Conservation (phyloP, 2,329 filamentous ascomycete genomes). For the Elsinoe batatas region DNA sequence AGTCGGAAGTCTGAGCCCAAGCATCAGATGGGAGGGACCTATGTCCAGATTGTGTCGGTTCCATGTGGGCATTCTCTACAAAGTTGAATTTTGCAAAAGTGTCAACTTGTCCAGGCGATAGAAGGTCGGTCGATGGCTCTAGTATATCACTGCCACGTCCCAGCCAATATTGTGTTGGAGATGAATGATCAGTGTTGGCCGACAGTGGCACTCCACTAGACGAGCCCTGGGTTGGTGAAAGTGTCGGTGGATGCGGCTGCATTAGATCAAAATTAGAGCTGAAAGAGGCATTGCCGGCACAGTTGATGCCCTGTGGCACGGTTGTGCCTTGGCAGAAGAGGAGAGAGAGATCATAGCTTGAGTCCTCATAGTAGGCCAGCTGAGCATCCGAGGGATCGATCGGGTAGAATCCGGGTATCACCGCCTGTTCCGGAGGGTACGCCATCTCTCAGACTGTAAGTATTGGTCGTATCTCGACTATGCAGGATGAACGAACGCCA, state of each 20-base stretch:
- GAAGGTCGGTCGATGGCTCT: neutral
- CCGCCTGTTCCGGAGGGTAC: neutral
- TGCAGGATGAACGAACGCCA: neutral
- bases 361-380: conserved; percentile 4
- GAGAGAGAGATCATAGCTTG: neutral
- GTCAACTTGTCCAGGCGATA: neutral
- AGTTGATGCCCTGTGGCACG: conserved; percentile 1
- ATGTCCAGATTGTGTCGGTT: neutral
- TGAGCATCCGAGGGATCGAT: neutral
- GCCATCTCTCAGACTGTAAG: neutral
- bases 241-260: conserved; percentile 6
- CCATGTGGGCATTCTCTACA: neutral
- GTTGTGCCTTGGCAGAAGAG: neutral
- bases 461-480: neutral
- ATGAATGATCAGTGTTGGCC: conserved; percentile 8
- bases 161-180: conserved; percentile 1
- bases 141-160: neutral
- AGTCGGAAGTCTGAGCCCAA: neutral
- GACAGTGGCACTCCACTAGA: neutral
- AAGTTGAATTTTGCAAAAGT: neutral
- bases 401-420: neutral
- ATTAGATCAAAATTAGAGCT: neutral
- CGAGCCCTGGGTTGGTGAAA: neutral
- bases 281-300: neutral
- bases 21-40: neutral